Evolutionary conservation across 495 filamentous ascomycete genomes (phyloP).

Genomic region (Penicillium antarcticum): DNA sequence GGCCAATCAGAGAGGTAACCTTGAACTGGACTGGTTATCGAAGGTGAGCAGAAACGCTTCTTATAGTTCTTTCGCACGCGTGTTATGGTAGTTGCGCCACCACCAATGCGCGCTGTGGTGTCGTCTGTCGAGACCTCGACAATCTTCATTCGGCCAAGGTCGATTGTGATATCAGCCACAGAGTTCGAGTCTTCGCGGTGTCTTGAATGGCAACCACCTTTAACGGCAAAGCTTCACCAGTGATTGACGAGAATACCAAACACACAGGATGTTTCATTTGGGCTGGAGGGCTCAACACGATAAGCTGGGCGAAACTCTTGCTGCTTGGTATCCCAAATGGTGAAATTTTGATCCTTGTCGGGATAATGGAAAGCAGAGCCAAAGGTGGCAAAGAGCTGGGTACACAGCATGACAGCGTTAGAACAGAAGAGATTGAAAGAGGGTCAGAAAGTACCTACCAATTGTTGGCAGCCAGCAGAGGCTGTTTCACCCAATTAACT

Average conservation of each 20-base stretch:
- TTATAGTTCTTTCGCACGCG: too few species aligned
- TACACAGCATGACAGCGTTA: not conserved
- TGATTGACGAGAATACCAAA: slow-evolving; percentile 9
- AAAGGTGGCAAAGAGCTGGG: slow-evolving; percentile 5
- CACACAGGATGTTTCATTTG: slow-evolving; percentile 23
- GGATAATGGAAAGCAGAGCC: slow-evolving; percentile 21
- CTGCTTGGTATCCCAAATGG: slow-evolving; percentile 49
- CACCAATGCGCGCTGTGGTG: slow-evolving; percentile 33
- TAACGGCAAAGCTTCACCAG: slow-evolving; percentile 45
- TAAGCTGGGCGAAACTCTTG: slow-evolving; percentile 43
- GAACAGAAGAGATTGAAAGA: too few species aligned
- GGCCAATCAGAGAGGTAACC: too few species aligned
- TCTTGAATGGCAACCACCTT: slow-evolving; percentile 39
- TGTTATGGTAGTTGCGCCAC: slow-evolving; percentile 43
- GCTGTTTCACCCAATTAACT: not conserved
- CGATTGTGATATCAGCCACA: slow-evolving; percentile 27
- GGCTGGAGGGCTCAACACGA: slow-evolving; percentile 40
- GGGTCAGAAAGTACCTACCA: not conserved
- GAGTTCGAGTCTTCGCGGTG: slow-evolving; percentile 25
- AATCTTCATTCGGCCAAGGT: slow-evolving; percentile 28
- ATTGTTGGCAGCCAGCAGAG: slow-evolving; percentile 3
- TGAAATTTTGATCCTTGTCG: slow-evolving; percentile 29
- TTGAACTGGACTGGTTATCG: too few species aligned
- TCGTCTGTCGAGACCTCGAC: slow-evolving; percentile 30
- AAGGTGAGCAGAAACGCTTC: too few species aligned